Conservation (phyloP, 164 flowering plant species). For the Dillenia suffruticosa region DNA sequence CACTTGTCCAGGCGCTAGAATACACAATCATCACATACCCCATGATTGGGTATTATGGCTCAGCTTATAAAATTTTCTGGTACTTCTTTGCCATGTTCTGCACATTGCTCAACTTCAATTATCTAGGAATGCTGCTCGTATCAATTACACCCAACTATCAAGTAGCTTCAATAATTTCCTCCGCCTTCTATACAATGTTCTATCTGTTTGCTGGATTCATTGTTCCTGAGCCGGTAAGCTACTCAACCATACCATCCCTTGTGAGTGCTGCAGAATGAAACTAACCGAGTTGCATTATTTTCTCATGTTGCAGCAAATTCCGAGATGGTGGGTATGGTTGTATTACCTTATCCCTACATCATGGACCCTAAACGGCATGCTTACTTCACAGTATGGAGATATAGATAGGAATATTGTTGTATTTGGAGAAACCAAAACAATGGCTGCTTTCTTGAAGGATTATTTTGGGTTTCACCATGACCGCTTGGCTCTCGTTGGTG, state of each 20-base stretch:
- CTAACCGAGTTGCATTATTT: constrained; percentile 31
- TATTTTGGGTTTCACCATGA: constrained; percentile 37
- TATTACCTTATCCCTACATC: constrained; percentile 36
- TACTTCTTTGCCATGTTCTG: constrained; percentile 36
- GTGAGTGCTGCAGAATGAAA: constrained; percentile 11
- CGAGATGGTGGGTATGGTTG: constrained; percentile 51
- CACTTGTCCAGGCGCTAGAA: constrained; percentile 19
- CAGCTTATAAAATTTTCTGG: constrained; percentile 44
- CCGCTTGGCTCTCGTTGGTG: constrained; percentile 22
- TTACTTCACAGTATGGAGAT: constrained; percentile 49
- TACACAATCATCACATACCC: constrained; percentile 42
- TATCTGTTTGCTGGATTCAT: constrained; percentile 44
- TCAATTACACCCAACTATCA: constrained; percentile 41
- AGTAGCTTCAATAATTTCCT: constrained; percentile 33
- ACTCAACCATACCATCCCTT: neutral
- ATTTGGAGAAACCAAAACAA: constrained; percentile 29
- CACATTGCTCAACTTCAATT: constrained; percentile 38
- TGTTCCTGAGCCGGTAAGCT: constrained; percentile 48
- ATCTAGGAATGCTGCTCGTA: constrained; percentile 47
- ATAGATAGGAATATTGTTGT: constrained; percentile 19
- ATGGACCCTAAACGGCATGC: constrained; percentile 35
- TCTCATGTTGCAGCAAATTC: constrained; percentile 34
- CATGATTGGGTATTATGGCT: constrained; percentile 38
- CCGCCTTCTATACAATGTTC: constrained; percentile 27
- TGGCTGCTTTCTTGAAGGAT: constrained; percentile 30